Conservation (phyloP, 1,284 basidiomycete species). For the Malassezia obtusa region DNA sequence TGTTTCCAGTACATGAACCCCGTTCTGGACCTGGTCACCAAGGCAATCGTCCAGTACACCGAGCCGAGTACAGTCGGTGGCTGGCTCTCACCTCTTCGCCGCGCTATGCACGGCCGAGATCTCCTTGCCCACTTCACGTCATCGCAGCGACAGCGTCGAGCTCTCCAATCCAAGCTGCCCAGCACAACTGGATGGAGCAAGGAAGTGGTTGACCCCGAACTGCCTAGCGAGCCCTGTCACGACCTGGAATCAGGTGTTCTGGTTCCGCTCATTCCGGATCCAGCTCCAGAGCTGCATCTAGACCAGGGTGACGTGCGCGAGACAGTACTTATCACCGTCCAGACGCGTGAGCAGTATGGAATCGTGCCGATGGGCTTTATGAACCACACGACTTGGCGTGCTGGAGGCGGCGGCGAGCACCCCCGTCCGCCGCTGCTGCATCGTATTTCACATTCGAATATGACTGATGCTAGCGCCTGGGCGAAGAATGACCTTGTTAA, state of each 20-base stretch:
- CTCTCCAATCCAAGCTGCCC: constrained; percentile 20
- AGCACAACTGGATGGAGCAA: constrained; percentile 49
- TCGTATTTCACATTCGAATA: constrained; percentile 2
- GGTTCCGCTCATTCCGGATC: constrained; percentile 15
- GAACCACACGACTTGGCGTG: constrained; percentile 17
- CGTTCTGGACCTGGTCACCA: constrained; percentile 46
- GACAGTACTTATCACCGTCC: constrained; percentile 16
- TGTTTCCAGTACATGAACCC: constrained; percentile 48
- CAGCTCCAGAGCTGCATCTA: constrained; percentile 12
- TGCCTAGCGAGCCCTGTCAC: constrained; percentile 18
- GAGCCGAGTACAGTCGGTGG: background rate
- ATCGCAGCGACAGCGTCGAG: background rate
- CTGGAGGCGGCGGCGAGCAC: constrained; percentile 10
- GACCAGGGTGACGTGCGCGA: constrained; percentile 14
- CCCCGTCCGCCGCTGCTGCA: constrained; percentile 12
- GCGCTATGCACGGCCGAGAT: constrained; percentile 17
- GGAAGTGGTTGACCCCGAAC: constrained; percentile 23
- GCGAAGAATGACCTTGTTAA: background rate
- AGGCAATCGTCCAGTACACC: constrained; percentile 47
- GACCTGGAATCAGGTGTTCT: constrained; percentile 16
- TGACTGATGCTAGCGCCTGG: background rate
- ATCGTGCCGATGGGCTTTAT: constrained; percentile 19
- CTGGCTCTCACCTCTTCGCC: constrained; percentile 1
- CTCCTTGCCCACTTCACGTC: background rate
- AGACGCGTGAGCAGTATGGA: constrained; percentile 12